These are phyloP conservation scores for Kwoniella pini DNA, from an alignment of 768 basidiomycete genomes.

Conservation along the genomic window DNA sequence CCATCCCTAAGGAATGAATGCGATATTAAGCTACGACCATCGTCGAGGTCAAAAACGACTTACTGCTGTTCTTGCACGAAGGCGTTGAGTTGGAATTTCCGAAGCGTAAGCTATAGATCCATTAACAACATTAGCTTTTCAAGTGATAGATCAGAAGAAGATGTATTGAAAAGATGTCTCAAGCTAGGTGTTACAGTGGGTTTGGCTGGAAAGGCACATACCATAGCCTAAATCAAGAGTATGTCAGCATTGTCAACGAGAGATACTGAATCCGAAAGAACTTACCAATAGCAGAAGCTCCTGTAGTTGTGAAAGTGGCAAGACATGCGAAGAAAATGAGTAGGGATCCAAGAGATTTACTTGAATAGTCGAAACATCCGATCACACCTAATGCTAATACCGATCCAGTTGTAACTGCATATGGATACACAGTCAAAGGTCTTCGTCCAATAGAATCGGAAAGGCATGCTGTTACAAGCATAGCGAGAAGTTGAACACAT, in stretches of 20 bases:
- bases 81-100: constrained; percentile 28
- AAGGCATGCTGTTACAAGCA: constrained; percentile 6
- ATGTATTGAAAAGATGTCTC: too few relatives aligned
- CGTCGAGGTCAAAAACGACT: constrained; percentile 28
- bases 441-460: constrained; percentile 7
- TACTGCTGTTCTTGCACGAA: constrained; percentile 26
- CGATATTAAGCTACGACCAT: too few relatives aligned
- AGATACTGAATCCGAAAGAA: too few relatives aligned
- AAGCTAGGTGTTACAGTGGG: too few relatives aligned
- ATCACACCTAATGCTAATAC: constrained; percentile 26
- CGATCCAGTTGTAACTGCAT: constrained; percentile 15
- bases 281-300: constrained; percentile 28
- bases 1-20: background rate
- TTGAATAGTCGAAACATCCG: constrained; percentile 35
- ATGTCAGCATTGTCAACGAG: too few relatives aligned
- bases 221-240: too few relatives aligned
- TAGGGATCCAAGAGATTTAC: constrained; percentile 16
- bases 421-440: constrained; percentile 23
- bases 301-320: constrained; percentile 35
- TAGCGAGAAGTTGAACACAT: constrained; percentile 15
- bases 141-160: too few relatives aligned
- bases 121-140: too few relatives aligned
- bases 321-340: constrained; percentile 34
- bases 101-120: constrained; percentile 31
- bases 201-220: too few relatives aligned